Evolutionary conservation across 306 rosid species (phyloP).

Genomic region (Sicyos baderoa): DNA sequence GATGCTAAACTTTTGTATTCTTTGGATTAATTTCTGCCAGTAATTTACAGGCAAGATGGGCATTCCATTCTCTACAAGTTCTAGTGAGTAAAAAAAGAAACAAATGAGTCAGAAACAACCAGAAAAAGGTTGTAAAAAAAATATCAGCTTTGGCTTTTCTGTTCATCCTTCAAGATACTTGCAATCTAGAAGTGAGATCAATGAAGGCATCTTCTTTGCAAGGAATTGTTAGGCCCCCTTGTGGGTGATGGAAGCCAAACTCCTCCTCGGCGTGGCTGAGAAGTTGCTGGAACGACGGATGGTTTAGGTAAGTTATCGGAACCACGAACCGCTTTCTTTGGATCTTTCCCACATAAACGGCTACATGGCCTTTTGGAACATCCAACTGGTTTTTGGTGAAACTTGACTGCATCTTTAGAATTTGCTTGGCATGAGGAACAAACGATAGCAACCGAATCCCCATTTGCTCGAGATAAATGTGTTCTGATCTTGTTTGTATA

Average conservation of each 20-base stretch:
- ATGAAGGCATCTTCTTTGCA: conserved; percentile 36
- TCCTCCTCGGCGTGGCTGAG: no score
- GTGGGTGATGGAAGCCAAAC: conserved; percentile 40
- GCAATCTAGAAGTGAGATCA: conserved; percentile 16
- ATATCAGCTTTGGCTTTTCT: no score
- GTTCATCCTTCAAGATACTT: no score
- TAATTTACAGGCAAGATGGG: conserved; percentile 12
- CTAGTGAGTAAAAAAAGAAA: neutral
- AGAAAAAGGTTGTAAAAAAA: no score
- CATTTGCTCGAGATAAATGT: no score
- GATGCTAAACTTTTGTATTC: neutral
- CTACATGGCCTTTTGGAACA: conserved; percentile 19
- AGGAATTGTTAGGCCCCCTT: conserved; percentile 43
- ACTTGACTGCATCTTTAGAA: conserved; percentile 5
- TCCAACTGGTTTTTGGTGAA: conserved; percentile 7
- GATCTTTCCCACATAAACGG: conserved; percentile 16
- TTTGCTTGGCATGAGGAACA: no score
- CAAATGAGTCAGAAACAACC: no score
- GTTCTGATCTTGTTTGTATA: no score
- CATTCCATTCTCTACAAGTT: no score
- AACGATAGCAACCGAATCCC: no score
- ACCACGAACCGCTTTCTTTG: conserved; percentile 16
- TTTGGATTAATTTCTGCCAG: neutral
- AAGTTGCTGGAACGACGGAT: conserved; percentile 20
- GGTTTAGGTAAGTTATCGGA: conserved; percentile 26